phyloP scores from a whole-genome alignment of 2,329 filamentous ascomycete genomes.

The Calonectria crousiana region DNA sequence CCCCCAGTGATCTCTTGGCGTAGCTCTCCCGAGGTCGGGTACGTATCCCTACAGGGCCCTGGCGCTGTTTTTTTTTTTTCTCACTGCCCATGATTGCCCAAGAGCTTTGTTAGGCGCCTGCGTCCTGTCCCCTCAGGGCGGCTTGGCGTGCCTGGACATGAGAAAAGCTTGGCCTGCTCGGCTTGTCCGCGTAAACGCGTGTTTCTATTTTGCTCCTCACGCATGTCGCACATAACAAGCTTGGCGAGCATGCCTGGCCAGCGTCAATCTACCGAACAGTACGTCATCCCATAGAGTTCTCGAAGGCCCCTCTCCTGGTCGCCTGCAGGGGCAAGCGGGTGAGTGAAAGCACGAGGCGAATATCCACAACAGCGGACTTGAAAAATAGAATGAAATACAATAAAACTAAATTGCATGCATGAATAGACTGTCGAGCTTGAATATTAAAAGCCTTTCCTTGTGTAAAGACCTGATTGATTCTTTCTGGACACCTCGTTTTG shows the following conservation, averaged over 20 bases:
- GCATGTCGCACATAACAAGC: not conserved
- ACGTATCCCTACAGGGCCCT: not conserved
- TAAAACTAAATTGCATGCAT: not conserved
- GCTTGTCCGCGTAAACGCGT: not conserved
- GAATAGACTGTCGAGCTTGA: not conserved
- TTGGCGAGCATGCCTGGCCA: not conserved
- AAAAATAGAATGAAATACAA: not conserved
- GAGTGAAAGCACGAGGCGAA: not conserved
- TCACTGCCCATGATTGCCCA: not conserved
- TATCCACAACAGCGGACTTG: not conserved
- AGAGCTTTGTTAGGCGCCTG: not conserved
- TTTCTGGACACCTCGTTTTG: not conserved
- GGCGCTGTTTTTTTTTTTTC: not conserved
- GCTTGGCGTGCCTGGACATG: not conserved
- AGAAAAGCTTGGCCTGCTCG: not conserved
- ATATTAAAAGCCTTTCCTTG: not conserved
- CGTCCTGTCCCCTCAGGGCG: not conserved
- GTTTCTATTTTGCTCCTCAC: not conserved
- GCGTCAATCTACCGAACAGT: not conserved
- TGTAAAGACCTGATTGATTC: not conserved
- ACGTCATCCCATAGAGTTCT: not conserved
- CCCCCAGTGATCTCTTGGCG: constrained; percentile 9
- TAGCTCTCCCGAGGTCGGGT: not conserved
- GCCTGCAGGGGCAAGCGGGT: not conserved
- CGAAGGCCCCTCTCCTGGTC: not conserved